phyloP scores from a whole-genome alignment of 2,329 filamentous ascomycete species.

The Herpotrichia juniperi region DNA sequence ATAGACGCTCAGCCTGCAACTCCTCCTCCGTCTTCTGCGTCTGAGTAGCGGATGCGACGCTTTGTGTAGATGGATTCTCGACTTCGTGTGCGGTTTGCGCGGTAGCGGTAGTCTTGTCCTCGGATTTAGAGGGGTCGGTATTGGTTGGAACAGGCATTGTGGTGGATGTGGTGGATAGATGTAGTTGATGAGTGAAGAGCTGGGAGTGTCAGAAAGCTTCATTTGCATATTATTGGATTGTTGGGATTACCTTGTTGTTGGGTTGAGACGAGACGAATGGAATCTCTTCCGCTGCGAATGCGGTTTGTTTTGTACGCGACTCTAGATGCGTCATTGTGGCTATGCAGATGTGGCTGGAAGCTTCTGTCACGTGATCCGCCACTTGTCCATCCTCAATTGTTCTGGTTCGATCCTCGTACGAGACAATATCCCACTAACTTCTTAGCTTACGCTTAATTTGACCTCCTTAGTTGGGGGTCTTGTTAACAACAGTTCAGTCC shows the following conservation, averaged over 20 bases:
- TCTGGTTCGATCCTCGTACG: too few relatives aligned
- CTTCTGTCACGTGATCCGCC: background rate
- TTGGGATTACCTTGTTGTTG: background rate
- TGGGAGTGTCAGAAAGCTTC: conserved; percentile 1
- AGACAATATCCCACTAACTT: too few relatives aligned
- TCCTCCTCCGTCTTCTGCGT: conserved; percentile 38
- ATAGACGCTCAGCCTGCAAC: conserved; percentile 39
- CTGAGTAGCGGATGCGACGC: conserved; percentile 30
- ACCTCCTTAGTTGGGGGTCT: too few relatives aligned
- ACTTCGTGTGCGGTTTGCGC: conserved; percentile 33
- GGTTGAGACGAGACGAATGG: background rate
- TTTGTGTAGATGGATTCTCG: conserved; percentile 28
- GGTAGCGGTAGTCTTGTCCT: conserved; percentile 23
- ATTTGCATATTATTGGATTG: background rate
- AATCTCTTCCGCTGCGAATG: background rate
- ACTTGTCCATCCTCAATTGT: too few relatives aligned
- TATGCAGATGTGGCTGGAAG: conserved; percentile 21
- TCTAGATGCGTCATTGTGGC: conserved; percentile 33
- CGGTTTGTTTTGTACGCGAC: conserved; percentile 3
- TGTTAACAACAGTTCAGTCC: too few relatives aligned
- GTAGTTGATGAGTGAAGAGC: background rate
- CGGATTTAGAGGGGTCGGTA: conserved; percentile 11
- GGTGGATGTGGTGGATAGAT: conserved; percentile 22
- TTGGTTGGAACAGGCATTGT: conserved; percentile 33
- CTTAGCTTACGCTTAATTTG: too few relatives aligned